Conservation (phyloP, 257 asterid genomes). For the Solanum pennellii region DNA sequence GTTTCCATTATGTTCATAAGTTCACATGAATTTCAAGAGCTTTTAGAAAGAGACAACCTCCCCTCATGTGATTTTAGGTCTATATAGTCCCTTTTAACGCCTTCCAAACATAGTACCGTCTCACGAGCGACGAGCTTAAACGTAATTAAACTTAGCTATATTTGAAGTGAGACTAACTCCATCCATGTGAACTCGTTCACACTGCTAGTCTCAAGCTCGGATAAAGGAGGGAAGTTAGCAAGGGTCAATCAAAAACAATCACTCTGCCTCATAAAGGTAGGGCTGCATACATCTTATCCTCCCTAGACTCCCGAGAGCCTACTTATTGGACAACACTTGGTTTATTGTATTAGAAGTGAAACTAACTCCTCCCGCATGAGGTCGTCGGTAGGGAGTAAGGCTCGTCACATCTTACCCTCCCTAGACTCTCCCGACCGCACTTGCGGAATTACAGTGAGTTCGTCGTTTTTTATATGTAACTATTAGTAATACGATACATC, state of each 20-base stretch:
- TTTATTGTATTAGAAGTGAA: neutral
- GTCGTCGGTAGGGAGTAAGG: neutral
- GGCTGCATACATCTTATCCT: neutral
- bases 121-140: neutral
- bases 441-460: neutral
- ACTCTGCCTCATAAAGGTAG: neutral
- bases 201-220: neutral
- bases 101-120: neutral
- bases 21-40: neutral
- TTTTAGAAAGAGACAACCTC: neutral
- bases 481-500: no score
- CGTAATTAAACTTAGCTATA: neutral
- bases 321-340: neutral
- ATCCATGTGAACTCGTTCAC: neutral
- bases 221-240: neutral
- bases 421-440: neutral
- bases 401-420: neutral
- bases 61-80: neutral
- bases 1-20: neutral
- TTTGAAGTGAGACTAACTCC: neutral
- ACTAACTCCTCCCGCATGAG: neutral
- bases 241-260: neutral
- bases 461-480: neutral
- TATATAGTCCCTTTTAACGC: neutral
- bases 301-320: neutral